Conservation (phyloP, 1,284 basidiomycete species). For the Trametes versicolor region DNA sequence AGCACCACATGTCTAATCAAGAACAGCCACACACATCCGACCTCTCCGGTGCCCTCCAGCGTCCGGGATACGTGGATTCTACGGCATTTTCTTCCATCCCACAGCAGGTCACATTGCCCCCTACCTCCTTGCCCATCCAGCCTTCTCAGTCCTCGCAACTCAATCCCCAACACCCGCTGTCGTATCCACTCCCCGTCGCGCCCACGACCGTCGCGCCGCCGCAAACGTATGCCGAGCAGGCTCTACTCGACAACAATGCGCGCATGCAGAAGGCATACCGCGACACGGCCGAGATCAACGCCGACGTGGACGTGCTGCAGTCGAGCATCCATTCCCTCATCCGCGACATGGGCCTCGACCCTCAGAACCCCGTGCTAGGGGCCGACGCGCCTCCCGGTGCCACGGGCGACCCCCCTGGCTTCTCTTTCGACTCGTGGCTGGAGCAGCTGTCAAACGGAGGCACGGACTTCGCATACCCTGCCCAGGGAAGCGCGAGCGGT, state of each 20-base stretch:
- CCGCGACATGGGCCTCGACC: constrained; percentile 73
- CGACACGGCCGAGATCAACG: constrained; percentile 71
- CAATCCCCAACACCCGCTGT: not conserved
- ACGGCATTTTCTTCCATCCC: not conserved
- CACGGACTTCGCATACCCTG: constrained; percentile 17
- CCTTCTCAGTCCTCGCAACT: not conserved
- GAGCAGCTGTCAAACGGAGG: constrained; percentile 34
- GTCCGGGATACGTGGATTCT: not conserved
- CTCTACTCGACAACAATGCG: constrained; percentile 45
- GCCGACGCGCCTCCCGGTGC: not conserved
- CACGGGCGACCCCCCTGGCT: constrained; percentile 33
- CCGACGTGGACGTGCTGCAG: constrained; percentile 78
- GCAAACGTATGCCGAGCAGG: constrained; percentile 46
- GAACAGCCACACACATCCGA: not conserved
- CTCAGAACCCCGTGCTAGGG: constrained; percentile 40
- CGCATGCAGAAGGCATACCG: constrained; percentile 68
- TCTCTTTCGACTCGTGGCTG: constrained; percentile 46
- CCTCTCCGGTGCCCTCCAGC: constrained; percentile 3
- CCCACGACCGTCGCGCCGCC: not conserved
- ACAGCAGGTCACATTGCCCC: constrained; percentile 5
- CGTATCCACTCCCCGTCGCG: not conserved
- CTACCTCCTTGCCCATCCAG: not conserved
- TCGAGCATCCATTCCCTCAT: constrained; percentile 79
- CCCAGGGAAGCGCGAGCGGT: not conserved
- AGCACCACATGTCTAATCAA: constrained; percentile 26